Percentiles rank a stretch among this genome's conserved stretches.
Evolutionary conservation across 108 stramenopile species (phyloP).

Genomic region (Hondaea fermentalgiana): DNA sequence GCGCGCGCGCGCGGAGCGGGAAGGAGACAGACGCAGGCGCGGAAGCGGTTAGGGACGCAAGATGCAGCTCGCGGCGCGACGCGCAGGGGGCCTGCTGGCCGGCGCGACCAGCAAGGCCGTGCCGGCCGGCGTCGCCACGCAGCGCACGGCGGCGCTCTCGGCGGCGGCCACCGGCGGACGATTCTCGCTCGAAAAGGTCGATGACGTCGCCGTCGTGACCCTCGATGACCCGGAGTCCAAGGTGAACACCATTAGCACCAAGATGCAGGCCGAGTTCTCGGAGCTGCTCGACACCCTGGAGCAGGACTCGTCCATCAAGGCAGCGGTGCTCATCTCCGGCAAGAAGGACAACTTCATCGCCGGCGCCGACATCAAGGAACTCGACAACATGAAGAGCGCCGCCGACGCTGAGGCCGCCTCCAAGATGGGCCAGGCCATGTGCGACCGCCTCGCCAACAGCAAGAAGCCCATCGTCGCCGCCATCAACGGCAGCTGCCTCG

Average conservation of each 20-base stretch:
- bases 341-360: slow-evolving; percentile 96
- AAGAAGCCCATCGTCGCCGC: slow-evolving; percentile 83
- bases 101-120: too few species aligned
- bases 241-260: slow-evolving; percentile 80
- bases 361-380: slow-evolving; percentile 96
- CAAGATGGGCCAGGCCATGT: slow-evolving; percentile 67
- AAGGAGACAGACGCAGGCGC: too few species aligned
- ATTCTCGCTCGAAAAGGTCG: slow-evolving; percentile 25
- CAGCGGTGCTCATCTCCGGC: slow-evolving; percentile 85
- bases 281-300: slow-evolving; percentile 48
- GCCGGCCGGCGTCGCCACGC: too few species aligned
- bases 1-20: too few species aligned
- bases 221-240: slow-evolving; percentile 79
- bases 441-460: slow-evolving; percentile 66
- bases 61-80: too few species aligned
- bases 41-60: too few species aligned
- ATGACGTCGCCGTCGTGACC: slow-evolving; percentile 73
- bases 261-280: slow-evolving; percentile 67
- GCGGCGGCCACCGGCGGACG: neutral
- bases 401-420: slow-evolving; percentile 68
- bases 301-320: slow-evolving; percentile 54
- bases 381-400: slow-evolving; percentile 67
- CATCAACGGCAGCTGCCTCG: slow-evolving; percentile 88
- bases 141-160: neutral
- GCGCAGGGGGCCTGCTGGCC: too few species aligned